Evolutionary conservation across 805 yeast genomes (phyloP), one percentile per base, ranked within the genome.

Genomic region (Metschnikowia aberdeeniae): DNA sequence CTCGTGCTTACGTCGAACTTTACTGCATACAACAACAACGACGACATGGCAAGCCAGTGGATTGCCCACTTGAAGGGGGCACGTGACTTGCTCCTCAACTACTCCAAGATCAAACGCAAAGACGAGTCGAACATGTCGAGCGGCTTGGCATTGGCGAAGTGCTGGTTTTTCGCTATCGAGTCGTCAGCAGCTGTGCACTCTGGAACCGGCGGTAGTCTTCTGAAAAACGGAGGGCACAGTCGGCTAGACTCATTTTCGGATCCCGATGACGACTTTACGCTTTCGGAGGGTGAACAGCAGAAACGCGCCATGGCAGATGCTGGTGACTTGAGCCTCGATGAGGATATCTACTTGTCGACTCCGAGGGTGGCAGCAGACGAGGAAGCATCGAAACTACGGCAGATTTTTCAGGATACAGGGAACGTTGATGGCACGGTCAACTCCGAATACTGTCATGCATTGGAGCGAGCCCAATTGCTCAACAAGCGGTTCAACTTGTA

Each of bases 391-490:
- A 34, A 29, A 31, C 45, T 29, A 34, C 47, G 40, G 30, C 52
- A 47, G 40, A 51, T 62, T 11, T 64, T 60, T 45, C 43, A 52
- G 3, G 70, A 64, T 36, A 67, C 72, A 0, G 73, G 71, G 3
- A 58, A 60, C 43, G 63, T 63, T 28, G 54, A 54, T 36, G 52
- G 45, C 13, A 51, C 49, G 11, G 36, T 43, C 20, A 64, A 62
- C 43, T 62, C 63, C 2, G 65, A 53, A 24, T 68, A 63, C 50
- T 63, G 66, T 45, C 64, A 61, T 22, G 64, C 70, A 5, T 54
- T 69, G 13, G 55, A 54, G 17, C 49, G 59, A 14, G 57, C 57
- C 4, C 64, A 67, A 22, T 43, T 69, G 34, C 45, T 67, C 17
- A 53, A 41, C 40, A 22, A 22, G 8, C 55, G 54, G 12, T 67